Base-by-base conservation (phyloP, 2,329 filamentous ascomycete species). In the Bipolaris victoriae region DNA sequence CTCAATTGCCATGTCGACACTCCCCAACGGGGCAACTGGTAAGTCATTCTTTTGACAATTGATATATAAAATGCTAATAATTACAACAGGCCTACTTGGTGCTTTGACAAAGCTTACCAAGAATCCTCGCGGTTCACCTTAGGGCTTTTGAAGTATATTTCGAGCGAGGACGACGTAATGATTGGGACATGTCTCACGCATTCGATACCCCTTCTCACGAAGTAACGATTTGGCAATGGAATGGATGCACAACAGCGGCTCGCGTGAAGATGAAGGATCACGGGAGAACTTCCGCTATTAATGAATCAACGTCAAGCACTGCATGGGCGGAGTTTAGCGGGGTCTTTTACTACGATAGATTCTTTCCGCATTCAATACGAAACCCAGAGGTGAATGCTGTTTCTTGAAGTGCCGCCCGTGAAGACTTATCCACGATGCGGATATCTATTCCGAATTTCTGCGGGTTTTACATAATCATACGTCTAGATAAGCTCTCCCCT, bases 11-110 rank as follows among this genome's bases (percentile, higher is more conserved):
- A 88, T 86, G 46, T 87, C 89, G 1, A 97, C 94, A 0, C 76
- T 97, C 70, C 94, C 92, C 0, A 94, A 97, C 76, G 94, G 94
- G 64, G 92, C 96, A 41, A 96, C 91, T 75, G 93, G 93, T 91
- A 82, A 78, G 87, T 82, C 5, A 26, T 20, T 1, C 40, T 18
- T 39, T 15, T 9, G 24, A 13, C 20, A 5, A 31, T 1, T 29
- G n/a, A 33, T 31, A 9, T 5, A 9, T 3, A 22, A n/a, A 36
- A 2, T 33, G 10, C 59, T 71, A 52, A 70, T 44, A 53, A 7
- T 3, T 6, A 7, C 13, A 16, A 33, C 51, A 74, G 73, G 73
- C 49, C 70, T 75, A 13, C 58, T 75, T 31, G 65, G 69, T 50
- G 64, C 63, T 24, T 62, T 75, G 20, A 66, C 52, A 51, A 74